Base-by-base conservation (phyloP, 2,329 filamentous ascomycete species). In the Paracamarosporium sp. region DNA sequence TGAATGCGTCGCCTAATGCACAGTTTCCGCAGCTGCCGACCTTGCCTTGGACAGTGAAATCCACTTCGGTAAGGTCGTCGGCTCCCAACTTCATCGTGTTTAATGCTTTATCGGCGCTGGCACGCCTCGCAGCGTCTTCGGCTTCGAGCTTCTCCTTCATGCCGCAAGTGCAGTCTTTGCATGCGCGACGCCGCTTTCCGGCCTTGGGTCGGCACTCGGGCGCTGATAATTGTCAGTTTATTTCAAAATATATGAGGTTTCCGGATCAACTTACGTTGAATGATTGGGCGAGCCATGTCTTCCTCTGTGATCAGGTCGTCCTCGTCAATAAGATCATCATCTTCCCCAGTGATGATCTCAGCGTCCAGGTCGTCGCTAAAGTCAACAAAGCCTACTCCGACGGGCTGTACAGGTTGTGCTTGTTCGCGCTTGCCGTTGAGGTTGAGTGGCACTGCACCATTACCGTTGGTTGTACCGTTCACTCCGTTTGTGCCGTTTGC, bases 1-100 rank as follows among this genome's bases (percentile, higher is more conserved):
- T 74, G 71, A 84, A 85, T 0, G 95, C 94, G 77, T 98, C 94
- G 50, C 95, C 95, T 15, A 99, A 83, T 27, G 93, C 90, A 78
- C 95, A 98, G 79, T 94, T 97, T 27, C 92, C 92, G 76, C 95
- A 99, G 17, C 91, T 96, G 53, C 95, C 94, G 5, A 94, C 91
- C 81, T 97, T 98, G 67, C 95, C 95, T 78, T 96, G 86, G n/a
- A 98, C 92, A 0, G 95, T 99, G 74, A 99, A 98, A 78, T 99
- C 95, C 8, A 98, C 85, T 77, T 98, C 94, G 50, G 86, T 88
- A 47, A 99, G 80, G 73, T 99, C 95, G 68, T 92, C 88, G 1
- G 87, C 82, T 48, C 85, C 86, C 50, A 97, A 83, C 78, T 90
- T 91, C 61, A 92, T 81, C 20, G 87, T 83, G 71, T 88, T 86